Evolutionary conservation across 495 filamentous ascomycete species (phyloP).

Genomic region (Bacidia gigantensis): DNA sequence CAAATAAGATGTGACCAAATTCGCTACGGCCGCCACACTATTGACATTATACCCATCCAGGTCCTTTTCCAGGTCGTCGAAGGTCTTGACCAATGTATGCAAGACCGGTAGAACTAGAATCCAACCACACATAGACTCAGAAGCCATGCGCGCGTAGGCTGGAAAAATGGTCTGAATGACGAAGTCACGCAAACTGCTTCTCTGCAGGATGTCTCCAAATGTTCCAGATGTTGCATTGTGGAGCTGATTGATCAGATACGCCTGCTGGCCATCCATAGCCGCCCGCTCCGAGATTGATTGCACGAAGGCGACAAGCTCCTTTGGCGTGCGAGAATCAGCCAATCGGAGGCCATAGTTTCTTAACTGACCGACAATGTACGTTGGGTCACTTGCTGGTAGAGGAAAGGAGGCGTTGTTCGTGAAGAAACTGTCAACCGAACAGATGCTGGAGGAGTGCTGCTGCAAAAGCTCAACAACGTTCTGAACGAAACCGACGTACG

Average conservation of each 20-base stretch:
- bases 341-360: conserved; percentile 51
- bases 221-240: conserved; percentile 37
- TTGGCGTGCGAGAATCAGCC: conserved; percentile 33
- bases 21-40: conserved; percentile 31
- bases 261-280: conserved; percentile 44
- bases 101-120: conserved; percentile 44
- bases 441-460: conserved; percentile 50
- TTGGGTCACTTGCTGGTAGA: conserved; percentile 48
- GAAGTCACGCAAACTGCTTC: conserved; percentile 41
- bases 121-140: conserved; percentile 41
- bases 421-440: conserved; percentile 52
- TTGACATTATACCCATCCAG: conserved; percentile 32
- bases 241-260: conserved; percentile 45
- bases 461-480: conserved; percentile 47
- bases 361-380: conserved; percentile 53
- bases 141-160: conserved; percentile 43
- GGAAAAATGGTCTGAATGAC: conserved; percentile 49
- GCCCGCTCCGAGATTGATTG: conserved; percentile 52
- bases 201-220: conserved; percentile 31
- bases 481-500: conserved; percentile 57
- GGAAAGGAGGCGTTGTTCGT: conserved; percentile 52
- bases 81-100: conserved; percentile 31
- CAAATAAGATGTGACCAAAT: conserved; percentile 33
- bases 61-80: conserved; percentile 34
- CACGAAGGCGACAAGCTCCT: conserved; percentile 47